Evolutionary conservation across 331 rosid species (phyloP), one percentile per base, ranked within the genome.

Genomic region (Stylosanthes scabra): DNA sequence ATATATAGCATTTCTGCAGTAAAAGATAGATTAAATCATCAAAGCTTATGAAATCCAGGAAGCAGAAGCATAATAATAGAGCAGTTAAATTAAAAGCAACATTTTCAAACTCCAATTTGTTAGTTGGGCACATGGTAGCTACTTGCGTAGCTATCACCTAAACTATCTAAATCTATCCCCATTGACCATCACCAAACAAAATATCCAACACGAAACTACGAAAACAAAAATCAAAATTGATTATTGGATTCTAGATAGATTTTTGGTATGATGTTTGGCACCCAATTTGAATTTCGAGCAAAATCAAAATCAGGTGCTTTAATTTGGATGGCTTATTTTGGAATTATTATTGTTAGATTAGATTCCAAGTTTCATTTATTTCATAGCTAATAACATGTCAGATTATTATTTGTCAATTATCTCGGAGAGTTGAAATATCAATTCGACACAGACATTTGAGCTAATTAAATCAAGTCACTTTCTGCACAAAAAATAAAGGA

Each of bases 381-480:
- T 49, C 37, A 3, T 9, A 49, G 4, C 20, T 67, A 31, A 20
- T 67, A 31, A 20, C 80, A 49, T 11, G 20, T 67, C 63, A 39
- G 31, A 4, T 9, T n/a, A 28, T 49, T 4, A 11, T 27, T n/a
- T 20, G 25, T 59, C 70, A 51, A 51, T 45, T 31, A 31, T 31
- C 10, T 31, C 10, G 41, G 52, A 16, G 47, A 67, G 76, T 57
- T 74, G 54, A 61, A 74, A 52, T 61, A 74, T 80, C 80, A 61
- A 25, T 61, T 66, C 71, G 7, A 47, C 41, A 47, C 14, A 8
- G 47, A 25, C 8, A 25, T 65, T 6, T 2, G 4, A 39, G 54
- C 27, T 52, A n/a, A 25, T 3, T 31, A n/a, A 25, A 5, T 31
- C 11, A 11, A 47, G 56, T 65, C 79, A 56, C 16, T 57, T 66